Evolutionary conservation across 805 yeast species (phyloP).

Genomic region (Candida michaelii): DNA sequence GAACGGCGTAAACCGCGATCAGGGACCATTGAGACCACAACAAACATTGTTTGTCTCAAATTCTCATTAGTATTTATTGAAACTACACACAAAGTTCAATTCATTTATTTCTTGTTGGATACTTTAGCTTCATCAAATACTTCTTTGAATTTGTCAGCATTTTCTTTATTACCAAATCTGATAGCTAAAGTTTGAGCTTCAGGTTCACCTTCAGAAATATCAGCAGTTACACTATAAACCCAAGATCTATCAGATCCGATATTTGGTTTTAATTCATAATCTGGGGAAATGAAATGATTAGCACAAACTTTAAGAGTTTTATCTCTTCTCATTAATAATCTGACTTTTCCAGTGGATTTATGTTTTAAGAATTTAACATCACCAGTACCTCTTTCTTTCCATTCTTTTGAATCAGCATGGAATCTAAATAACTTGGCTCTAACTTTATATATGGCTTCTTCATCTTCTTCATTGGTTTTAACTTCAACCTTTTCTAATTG

Average conservation of each 20-base stretch:
- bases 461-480: constrained; percentile 61
- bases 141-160: constrained; percentile 94
- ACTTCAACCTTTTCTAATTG: constrained; percentile 94
- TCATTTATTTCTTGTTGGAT: constrained; percentile 15
- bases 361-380: constrained; percentile 95
- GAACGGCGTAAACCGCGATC: no score
- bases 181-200: constrained; percentile 97
- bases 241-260: constrained; percentile 97
- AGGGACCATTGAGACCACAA: no score
- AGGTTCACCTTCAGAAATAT: constrained; percentile 91
- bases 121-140: constrained; percentile 84
- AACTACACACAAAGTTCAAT: no score
- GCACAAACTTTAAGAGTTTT: constrained; percentile 98
- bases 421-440: constrained; percentile 95
- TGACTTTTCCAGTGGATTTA: constrained; percentile 75
- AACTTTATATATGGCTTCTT: constrained; percentile 53
- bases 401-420: constrained; percentile 80
- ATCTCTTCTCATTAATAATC: constrained; percentile 98
- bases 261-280: constrained; percentile 82
- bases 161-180: constrained; percentile 87
- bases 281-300: constrained; percentile 85
- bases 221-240: constrained; percentile 95
- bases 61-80: neutral
- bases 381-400: constrained; percentile 99
- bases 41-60: no score